phyloP scores from a whole-genome alignment of 2,329 filamentous ascomycete species.

The Cytospora piceicola region DNA sequence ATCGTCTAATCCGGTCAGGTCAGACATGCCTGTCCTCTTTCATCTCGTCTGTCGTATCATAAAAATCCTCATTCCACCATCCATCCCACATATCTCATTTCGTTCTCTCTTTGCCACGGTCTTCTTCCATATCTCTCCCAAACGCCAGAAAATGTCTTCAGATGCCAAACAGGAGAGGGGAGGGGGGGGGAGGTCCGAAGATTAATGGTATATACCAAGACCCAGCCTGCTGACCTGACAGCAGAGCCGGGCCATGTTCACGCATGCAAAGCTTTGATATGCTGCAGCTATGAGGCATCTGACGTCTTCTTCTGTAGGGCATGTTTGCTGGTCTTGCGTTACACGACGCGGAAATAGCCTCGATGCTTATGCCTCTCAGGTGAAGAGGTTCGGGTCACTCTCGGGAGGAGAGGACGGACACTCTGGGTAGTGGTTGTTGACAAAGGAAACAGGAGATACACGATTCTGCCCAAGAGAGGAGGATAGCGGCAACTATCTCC shows the following conservation, averaged over 20 bases:
- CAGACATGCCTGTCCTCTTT: constrained; percentile 3
- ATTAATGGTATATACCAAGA: constrained; percentile 26
- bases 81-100: constrained; percentile 6
- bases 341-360: background rate
- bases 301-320: constrained; percentile 9
- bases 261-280: constrained; percentile 14
- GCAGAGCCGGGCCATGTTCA: constrained; percentile 14
- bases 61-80: constrained; percentile 11
- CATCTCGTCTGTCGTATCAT: constrained; percentile 19
- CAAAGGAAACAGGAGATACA: constrained; percentile 27
- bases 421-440: constrained; percentile 24
- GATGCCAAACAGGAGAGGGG: constrained; percentile 2
- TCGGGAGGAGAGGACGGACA: constrained; percentile 30
- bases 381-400: constrained; percentile 29
- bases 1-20: constrained; percentile 2
- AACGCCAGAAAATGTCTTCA: constrained; percentile 23
- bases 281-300: constrained; percentile 7
- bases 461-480: constrained; percentile 1
- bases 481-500: constrained; percentile 19
- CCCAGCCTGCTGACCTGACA: constrained; percentile 14
- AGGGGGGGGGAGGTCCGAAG: constrained; percentile 6
- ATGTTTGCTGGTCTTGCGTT: constrained; percentile 6
- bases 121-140: constrained; percentile 10
- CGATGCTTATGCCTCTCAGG: constrained; percentile 26
- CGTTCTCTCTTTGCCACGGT: background rate